Percentiles rank a stretch among this genome's conserved stretches.
phyloP scores from a whole-genome alignment of 208 protist species.

The Acanthamoeba lugdunensis region DNA sequence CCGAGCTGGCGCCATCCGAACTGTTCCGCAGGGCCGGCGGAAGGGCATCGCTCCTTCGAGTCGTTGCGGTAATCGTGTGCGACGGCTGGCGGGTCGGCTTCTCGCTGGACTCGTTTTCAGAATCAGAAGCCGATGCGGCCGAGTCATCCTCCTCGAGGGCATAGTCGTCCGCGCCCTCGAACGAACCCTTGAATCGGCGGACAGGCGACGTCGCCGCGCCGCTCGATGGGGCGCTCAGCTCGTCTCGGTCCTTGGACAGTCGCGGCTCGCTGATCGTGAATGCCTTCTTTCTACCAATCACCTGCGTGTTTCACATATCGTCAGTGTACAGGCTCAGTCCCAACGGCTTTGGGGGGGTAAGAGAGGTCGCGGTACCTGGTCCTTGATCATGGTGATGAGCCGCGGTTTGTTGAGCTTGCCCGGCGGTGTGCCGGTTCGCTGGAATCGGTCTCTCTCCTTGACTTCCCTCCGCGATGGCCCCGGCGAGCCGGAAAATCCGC shows the following conservation, averaged over 20 bases:
- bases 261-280: conserved; percentile 38
- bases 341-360: background rate
- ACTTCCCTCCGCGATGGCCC: background rate
- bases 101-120: background rate
- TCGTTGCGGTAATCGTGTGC: background rate
- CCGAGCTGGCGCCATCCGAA: background rate
- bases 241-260: background rate
- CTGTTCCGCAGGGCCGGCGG: background rate
- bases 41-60: background rate
- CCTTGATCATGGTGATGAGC: conserved; percentile 53
- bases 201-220: background rate
- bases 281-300: conserved; percentile 31
- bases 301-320: background rate
- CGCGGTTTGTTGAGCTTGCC: conserved; percentile 15
- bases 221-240: background rate
- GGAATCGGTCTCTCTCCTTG: background rate
- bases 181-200: background rate
- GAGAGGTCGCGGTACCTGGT: background rate
- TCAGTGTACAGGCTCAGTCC: background rate
- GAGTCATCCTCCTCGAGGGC: background rate
- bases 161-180: background rate
- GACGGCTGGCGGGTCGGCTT: no score
- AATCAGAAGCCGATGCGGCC: background rate
- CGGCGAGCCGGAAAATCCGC: conserved; percentile 17
- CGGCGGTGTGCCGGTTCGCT: background rate